Evolutionary conservation across 2,329 filamentous ascomycete species (phyloP).

Genomic region (Ascosphaera apis): DNA sequence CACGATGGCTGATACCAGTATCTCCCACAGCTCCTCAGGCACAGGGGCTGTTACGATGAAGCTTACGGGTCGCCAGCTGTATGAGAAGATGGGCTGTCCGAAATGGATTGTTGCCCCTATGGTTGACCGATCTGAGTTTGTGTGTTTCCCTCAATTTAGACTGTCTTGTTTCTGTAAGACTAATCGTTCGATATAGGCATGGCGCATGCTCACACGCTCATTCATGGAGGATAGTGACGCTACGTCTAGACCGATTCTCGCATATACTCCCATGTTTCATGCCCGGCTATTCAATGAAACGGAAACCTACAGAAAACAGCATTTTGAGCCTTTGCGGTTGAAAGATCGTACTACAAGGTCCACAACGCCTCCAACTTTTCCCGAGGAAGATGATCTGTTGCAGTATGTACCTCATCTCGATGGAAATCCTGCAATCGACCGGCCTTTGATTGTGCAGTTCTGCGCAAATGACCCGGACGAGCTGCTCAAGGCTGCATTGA

Average conservation of each 20-base stretch:
- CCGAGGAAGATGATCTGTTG: neutral
- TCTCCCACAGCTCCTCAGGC: no score
- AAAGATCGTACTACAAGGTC: constrained; percentile 7
- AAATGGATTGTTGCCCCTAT: constrained; percentile 85
- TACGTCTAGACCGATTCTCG: constrained; percentile 43
- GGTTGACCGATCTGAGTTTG: constrained; percentile 97
- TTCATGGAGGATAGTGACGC: constrained; percentile 35
- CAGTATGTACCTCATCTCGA: constrained; percentile 39
- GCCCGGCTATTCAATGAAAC: constrained; percentile 66
- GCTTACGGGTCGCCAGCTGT: constrained; percentile 69
- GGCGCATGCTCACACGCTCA: constrained; percentile 87
- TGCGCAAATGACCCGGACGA: constrained; percentile 36
- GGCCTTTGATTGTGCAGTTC: constrained; percentile 89
- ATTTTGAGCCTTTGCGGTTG: constrained; percentile 48
- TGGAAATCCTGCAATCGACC: constrained; percentile 62
- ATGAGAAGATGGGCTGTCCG: constrained; percentile 80
- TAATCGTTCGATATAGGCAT: constrained; percentile 38
- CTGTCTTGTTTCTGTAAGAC: constrained; percentile 2
- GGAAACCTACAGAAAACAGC: constrained; percentile 48
- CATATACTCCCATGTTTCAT: constrained; percentile 93
- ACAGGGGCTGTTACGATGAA: no score
- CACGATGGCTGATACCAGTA: no score
- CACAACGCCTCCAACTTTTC: neutral
- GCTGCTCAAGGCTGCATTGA: constrained; percentile 40
- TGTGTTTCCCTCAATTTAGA: constrained; percentile 23